A percentile compares a stretch with the other conserved stretches of the same genome.
phyloP scores from a whole-genome alignment of 176 grass and related monocot species.

The Metroxylon sagu region DNA sequence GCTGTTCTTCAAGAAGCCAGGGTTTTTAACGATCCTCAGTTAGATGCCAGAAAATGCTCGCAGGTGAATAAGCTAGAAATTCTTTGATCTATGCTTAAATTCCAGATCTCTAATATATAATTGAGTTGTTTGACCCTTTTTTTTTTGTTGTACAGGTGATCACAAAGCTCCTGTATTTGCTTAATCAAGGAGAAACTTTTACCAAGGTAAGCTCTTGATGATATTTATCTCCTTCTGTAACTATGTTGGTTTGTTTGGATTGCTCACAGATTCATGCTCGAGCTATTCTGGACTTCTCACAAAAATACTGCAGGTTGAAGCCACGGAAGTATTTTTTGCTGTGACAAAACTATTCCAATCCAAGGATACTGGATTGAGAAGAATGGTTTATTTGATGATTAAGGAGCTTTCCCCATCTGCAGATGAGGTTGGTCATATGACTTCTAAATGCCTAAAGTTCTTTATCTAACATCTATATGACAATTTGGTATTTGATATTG shows the following conservation, averaged over 20 bases:
- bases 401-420: conserved; percentile 95
- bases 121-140: no score
- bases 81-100: no score
- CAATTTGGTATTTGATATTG: conserved; percentile 2
- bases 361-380: conserved; percentile 90
- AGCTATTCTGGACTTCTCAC: background rate
- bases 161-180: conserved; percentile 95
- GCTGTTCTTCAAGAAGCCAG: conserved; percentile 94
- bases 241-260: background rate
- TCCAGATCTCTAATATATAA: no score
- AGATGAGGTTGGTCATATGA: conserved; percentile 47
- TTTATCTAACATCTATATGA: no score
- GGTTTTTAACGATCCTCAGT: conserved; percentile 91
- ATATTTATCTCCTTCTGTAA: background rate
- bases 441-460: no score
- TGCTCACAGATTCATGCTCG: background rate
- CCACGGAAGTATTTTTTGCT: conserved; percentile 89
- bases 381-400: conserved; percentile 99
- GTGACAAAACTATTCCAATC: conserved; percentile 96
- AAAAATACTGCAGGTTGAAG: conserved; percentile 59
- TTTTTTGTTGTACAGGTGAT: conserved; percentile 45
- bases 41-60: conserved; percentile 85
- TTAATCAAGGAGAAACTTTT: conserved; percentile 97
- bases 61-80: conserved; percentile 35
- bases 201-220: conserved; percentile 55